These are phyloP conservation scores for Panicum miliaceum DNA, from an alignment of 176 grass and related monocot species.

Conservation along the genomic window DNA sequence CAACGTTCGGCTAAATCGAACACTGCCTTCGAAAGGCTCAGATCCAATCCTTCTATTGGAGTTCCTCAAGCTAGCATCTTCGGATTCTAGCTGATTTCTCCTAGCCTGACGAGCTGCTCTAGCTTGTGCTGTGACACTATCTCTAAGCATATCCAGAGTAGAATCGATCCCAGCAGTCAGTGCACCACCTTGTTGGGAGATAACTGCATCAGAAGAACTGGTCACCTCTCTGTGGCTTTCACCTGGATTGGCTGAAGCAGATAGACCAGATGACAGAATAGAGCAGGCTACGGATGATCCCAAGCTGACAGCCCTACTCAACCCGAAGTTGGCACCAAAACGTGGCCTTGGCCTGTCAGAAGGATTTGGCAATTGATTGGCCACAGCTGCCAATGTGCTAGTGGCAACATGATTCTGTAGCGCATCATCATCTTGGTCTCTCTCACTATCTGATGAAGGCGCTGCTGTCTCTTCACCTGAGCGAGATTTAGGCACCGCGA, in stretches of 20 bases:
- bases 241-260: constrained; percentile 54
- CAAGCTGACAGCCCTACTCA: constrained; percentile 86
- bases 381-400: constrained; percentile 1
- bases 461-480: constrained; percentile 38
- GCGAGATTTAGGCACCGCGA: constrained; percentile 30
- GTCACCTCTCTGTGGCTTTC: constrained; percentile 34
- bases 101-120: constrained; percentile 52
- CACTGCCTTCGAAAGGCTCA: constrained; percentile 79
- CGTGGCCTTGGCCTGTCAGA: constrained; percentile 46
- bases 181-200: constrained; percentile 38
- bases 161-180: constrained; percentile 49
- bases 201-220: constrained; percentile 35
- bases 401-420: constrained; percentile 44
- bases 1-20: constrained; percentile 85
- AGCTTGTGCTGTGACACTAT: constrained; percentile 58
- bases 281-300: constrained; percentile 72
- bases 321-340: constrained; percentile 73
- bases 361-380: constrained; percentile 36
- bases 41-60: constrained; percentile 61
- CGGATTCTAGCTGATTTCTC: constrained; percentile 67
- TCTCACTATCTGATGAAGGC: constrained; percentile 45
- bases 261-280: constrained; percentile 57
- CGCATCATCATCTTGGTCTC: constrained; percentile 49
- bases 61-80: constrained; percentile 53
- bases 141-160: constrained; percentile 52